Base-by-base conservation (phyloP, 2,329 filamentous ascomycete species). In the Colletotrichum salicis region DNA sequence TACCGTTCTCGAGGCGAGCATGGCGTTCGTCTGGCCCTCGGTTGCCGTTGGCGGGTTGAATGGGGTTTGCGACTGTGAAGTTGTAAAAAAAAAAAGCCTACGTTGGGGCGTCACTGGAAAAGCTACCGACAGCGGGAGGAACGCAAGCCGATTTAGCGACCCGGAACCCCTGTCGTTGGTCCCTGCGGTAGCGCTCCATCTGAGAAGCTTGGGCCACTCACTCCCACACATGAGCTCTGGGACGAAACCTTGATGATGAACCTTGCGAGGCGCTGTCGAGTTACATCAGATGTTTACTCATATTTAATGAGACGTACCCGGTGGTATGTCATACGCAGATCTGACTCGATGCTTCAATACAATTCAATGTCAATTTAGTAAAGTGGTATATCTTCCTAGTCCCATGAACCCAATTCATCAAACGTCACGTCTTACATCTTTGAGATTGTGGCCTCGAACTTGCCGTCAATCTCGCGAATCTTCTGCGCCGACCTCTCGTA, bases 381-480 rank as follows among this genome's bases (percentile, higher is more conserved):
- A 22, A 55, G 57, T 66, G 67, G 61, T 61, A 70, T 66, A 60
- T 62, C 29, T 41, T 59, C 48, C 22, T 45, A 41, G 41, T 51
- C 11, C 48, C 54, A 7, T 19, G 41, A 19, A 10, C 29, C 33
- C 41, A 27, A n/a, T 24, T 4, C 24, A 24, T n/a, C 59, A 33
- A 19, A 27, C 24, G 8, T 29, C 35, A 13, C 52, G 27, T 27
- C 12, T 57, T 62, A 61, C 51, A 72, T 70, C 12, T 51, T 45
- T 8, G 70, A 70, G 7, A 72, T 62, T 3, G 70, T 72, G 10
- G 74, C 48, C 51, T 73, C 65, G 71, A 80, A 82, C 31, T 78
- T 77, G 22, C 84, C 85, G 71, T 88, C 87, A 31, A 88, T 80
- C 74, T 85, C 82, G 76, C 83, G 80, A 62, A 89, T 84, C 82